Base-by-base conservation (phyloP, 768 basidiomycete species). In the Rhodosporidiobolus odoratus region DNA sequence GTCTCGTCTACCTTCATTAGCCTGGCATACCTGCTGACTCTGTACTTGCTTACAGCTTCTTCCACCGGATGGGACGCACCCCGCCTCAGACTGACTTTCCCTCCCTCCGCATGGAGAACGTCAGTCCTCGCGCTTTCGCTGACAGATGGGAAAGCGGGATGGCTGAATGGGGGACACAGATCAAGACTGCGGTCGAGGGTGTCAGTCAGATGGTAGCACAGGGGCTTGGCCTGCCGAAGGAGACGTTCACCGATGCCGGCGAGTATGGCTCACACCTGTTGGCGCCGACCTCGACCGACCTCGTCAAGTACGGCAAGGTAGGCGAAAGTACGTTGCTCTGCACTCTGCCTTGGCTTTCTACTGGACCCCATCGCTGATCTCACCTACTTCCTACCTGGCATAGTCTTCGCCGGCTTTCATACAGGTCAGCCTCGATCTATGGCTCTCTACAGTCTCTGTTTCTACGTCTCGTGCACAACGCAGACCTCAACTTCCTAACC, bases 281-380 rank as follows among this genome's bases (percentile, higher is more conserved):
- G 30, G 94, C 92, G 0, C 94, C 94, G 19, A 98, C 94, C 0
- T 91, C 94, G 3, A 96, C 94, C 8, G 89, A 97, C 79, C 84
- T 98, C 27, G 79, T 81, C 25, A 91, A 89, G 77, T 94, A 90
- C 75, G 87, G 89, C 30, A 77, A 84, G 76, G 85, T 86, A 72
- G 86, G 90, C 75, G 91, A 89, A 27, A 94, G 68, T 73, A 41
- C n/a, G 68, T 69, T 16, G 13, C 1, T 17, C 27, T 34, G 1
- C 32, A 34, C 27, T 19, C 30, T 25, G 17, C 15, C 38, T n/a
- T 32, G 8, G 34, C 21, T 19, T 10, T 48, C 13, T 23, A n/a
- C 1, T 12, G 0, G 32, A 30, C n/a, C 12, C 2, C 34, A 6
- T 10, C 34, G 1, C 32, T 27, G 50, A 30, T 23, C 13, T 45